Base-by-base conservation (phyloP, 768 basidiomycete genomes). In the Termitomyces sp. region DNA sequence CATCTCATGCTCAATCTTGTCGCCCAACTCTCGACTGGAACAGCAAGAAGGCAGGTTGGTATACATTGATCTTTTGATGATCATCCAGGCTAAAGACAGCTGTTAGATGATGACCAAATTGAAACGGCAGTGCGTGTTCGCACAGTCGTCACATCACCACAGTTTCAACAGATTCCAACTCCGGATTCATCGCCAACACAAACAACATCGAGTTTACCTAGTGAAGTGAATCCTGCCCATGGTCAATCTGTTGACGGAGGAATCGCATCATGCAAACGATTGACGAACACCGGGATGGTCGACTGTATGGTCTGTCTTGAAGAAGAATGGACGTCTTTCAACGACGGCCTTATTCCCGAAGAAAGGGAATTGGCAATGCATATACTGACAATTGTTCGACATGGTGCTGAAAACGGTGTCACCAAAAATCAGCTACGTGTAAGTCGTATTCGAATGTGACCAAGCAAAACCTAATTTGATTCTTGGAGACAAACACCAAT, bases 21-120 rank as follows among this genome's bases (percentile, higher is more conserved):
- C 81, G 87, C 7, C 69, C 76, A 28, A 74, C 70, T 12, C 74
- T 89, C 38, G 90, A 93, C 66, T 93, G 88, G 83, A 92, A 92
- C 64, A 96, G 91, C 71, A 93, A 93, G 75, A 91, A 92, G 79
- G 88, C 89, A 63, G 91, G 92, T 89, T 61, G 57, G 78, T 30
- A 69, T 8, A 5, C 33, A 40, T 40, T 56, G 40, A 51, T 50
- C 55, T 10, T 38, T 32, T 38, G 36, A 57, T 50, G 26, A 41
- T 50, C 38, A 9, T 47, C 13, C 20, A 47, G 12, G n/a, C 46
- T 48, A 10, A 14, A 63, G 55, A 23, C 23, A 30, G 38, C 36
- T 32, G 46, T 41, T 63, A 93, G 92, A 92, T 67, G 92, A 95
- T 66, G 88, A 93, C 70, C 83, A 93, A 65, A 86, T 93, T 50